Evolutionary conservation across 192 early-diverging fungal species (phyloP).

Genomic region (Piromyces finnis): DNA sequence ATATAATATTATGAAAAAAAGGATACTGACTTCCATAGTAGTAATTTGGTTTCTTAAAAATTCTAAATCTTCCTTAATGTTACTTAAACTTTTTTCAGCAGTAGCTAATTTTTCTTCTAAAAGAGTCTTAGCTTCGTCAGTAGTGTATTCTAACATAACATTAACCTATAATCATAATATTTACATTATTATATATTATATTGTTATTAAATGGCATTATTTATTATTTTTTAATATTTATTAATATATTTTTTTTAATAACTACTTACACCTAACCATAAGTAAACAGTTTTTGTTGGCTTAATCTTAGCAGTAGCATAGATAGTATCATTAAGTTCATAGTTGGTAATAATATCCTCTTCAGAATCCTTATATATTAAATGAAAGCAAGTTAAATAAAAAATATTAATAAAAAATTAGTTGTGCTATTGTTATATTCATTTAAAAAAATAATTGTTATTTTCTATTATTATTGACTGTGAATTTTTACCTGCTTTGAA

Average conservation of each 20-base stretch:
- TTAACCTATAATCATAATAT: too few relatives aligned
- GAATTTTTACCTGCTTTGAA: slow-evolving; percentile 13
- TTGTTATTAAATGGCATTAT: too few relatives aligned
- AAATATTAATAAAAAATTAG: too few relatives aligned
- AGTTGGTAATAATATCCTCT: slow-evolving; percentile 61
- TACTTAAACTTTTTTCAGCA: slow-evolving; percentile 49
- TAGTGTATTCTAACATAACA: slow-evolving; percentile 90
- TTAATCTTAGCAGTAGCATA: slow-evolving; percentile 69
- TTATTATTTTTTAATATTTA: too few relatives aligned
- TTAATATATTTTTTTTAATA: not conserved
- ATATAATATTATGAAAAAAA: too few relatives aligned
- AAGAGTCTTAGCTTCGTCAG: slow-evolving; percentile 68
- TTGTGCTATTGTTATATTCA: too few relatives aligned
- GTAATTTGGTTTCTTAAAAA: slow-evolving; percentile 94
- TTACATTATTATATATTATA: too few relatives aligned
- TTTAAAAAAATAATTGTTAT: not conserved
- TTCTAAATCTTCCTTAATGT: slow-evolving; percentile 75
- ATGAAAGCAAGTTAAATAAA: too few relatives aligned
- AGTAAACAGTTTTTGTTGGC: slow-evolving; percentile 58
- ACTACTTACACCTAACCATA: slow-evolving; percentile 79
- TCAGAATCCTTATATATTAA: slow-evolving; percentile 21
- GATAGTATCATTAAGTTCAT: slow-evolving; percentile 88
- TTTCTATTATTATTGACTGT: not conserved
- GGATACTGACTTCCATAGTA: slow-evolving; percentile 89
- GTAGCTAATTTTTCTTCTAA: slow-evolving; percentile 53